Percentiles rank a stretch among this genome's conserved stretches.
phyloP scores from a whole-genome alignment of 176 grass and related monocot genomes.

The Musa itinerans region DNA sequence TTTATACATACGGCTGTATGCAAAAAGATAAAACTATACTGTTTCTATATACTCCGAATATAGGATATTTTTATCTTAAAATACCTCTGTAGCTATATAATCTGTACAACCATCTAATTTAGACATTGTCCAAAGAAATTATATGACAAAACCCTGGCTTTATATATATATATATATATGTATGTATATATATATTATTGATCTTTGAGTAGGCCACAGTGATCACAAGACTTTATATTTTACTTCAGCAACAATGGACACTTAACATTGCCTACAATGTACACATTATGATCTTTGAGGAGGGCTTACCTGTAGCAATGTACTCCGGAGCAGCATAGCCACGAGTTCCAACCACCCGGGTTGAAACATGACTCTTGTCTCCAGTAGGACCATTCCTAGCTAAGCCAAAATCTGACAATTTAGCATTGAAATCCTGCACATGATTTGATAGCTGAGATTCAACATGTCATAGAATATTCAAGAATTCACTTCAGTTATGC shows the following conservation, averaged over 20 bases:
- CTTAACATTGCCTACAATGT: no score
- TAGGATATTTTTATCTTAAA: no score
- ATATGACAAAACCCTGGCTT: no score
- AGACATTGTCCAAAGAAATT: no score
- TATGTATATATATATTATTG: neutral
- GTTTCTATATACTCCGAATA: no score
- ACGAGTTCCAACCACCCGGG: constrained; percentile 14
- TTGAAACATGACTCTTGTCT: constrained; percentile 19
- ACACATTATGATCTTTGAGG: neutral
- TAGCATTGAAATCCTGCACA: constrained; percentile 24
- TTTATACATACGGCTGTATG: no score
- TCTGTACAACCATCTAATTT: no score
- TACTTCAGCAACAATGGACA: no score
- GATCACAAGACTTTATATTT: no score
- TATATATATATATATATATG: neutral
- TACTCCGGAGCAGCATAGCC: constrained; percentile 27
- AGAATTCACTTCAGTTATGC: neutral
- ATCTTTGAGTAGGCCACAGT: no score
- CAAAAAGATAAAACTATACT: no score
- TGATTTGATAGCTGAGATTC: neutral
- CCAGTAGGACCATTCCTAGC: constrained; percentile 24
- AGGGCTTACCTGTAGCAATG: constrained; percentile 16
- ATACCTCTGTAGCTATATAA: no score
- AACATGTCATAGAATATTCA: neutral
- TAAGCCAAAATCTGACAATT: constrained; percentile 29